Evolutionary conservation across 306 rosid genomes (phyloP).

Genomic region (Clitoria ternatea): DNA sequence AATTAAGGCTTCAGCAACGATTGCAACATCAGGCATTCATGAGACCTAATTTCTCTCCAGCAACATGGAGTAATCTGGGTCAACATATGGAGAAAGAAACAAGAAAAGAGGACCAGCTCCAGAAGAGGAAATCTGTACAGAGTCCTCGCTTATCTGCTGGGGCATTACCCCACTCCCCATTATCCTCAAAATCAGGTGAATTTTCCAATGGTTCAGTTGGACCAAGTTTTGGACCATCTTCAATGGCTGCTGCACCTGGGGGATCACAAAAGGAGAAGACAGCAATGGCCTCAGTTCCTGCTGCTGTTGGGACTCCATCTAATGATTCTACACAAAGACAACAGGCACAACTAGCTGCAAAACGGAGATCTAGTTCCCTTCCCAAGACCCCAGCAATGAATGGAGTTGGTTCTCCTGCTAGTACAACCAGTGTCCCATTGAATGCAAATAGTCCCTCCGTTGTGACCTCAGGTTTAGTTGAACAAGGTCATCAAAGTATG

Average conservation of each 20-base stretch:
- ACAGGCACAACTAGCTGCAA: conserved; percentile 68
- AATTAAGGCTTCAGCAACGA: conserved; percentile 56
- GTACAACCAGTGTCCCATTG: conserved; percentile 55
- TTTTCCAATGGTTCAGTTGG: conserved; percentile 83
- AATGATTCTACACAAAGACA: conserved; percentile 86
- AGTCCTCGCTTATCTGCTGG: conserved; percentile 88
- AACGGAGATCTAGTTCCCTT: conserved; percentile 72
- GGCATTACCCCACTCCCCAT: conserved; percentile 69
- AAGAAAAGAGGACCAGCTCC: conserved; percentile 76
- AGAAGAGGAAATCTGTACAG: conserved; percentile 68
- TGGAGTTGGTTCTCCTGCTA: conserved; percentile 87
- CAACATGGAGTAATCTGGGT: conserved; percentile 69
- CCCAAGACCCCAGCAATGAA: conserved; percentile 74
- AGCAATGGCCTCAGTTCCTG: conserved; percentile 49
- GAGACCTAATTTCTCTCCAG: conserved; percentile 72
- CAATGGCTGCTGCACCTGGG: conserved; percentile 44
- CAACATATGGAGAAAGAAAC: conserved; percentile 73
- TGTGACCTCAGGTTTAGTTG: conserved; percentile 56
- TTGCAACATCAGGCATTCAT: conserved; percentile 47
- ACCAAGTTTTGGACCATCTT: conserved; percentile 66
- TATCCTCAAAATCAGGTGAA: conserved; percentile 89
- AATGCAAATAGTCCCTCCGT: conserved; percentile 85
- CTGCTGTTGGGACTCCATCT: conserved; percentile 63
- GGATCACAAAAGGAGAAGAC: conserved; percentile 75
- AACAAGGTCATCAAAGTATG: conserved; percentile 44